phyloP scores from a whole-genome alignment of 108 stramenopile species.

The Fragilaria radians region DNA sequence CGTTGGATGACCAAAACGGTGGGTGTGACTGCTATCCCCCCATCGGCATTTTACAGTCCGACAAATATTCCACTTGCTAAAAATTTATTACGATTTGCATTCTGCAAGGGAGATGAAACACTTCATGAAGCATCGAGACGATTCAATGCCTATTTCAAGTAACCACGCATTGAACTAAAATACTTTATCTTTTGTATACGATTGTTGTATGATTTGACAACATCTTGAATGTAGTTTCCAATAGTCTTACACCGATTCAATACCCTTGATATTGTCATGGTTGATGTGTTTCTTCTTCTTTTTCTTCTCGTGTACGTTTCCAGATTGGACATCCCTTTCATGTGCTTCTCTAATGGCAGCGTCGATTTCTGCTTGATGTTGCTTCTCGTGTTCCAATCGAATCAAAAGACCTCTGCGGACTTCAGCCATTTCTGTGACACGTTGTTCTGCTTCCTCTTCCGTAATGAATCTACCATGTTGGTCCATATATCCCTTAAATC shows the following conservation, averaged over 20 bases:
- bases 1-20: conserved; percentile 72
- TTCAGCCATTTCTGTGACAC: conserved; percentile 62
- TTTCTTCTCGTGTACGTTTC: conserved; percentile 2
- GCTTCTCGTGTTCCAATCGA: conserved; percentile 39
- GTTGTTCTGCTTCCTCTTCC: conserved; percentile 48
- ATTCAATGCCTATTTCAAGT: conserved; percentile 13
- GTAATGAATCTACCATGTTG: conserved; percentile 63
- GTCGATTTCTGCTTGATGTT: not conserved
- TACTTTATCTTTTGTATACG: too few relatives aligned
- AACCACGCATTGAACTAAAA: too few relatives aligned
- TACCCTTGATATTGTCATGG: not conserved
- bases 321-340: conserved; percentile 5
- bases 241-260: not conserved
- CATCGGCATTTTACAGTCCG: conserved; percentile 65
- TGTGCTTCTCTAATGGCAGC: not conserved
- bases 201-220: too few relatives aligned
- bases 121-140: conserved; percentile 25
- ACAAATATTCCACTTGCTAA: conserved; percentile 38
- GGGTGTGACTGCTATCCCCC: conserved; percentile 86
- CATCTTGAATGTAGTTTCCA: too few relatives aligned
- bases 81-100: conserved; percentile 77
- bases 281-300: conserved; percentile 1
- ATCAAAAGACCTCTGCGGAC: conserved; percentile 42
- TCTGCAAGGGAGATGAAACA: conserved; percentile 85
- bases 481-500: conserved; percentile 81